phyloP scores from a whole-genome alignment of 2,329 filamentous ascomycete species.

The Hypoxylon sp. region DNA sequence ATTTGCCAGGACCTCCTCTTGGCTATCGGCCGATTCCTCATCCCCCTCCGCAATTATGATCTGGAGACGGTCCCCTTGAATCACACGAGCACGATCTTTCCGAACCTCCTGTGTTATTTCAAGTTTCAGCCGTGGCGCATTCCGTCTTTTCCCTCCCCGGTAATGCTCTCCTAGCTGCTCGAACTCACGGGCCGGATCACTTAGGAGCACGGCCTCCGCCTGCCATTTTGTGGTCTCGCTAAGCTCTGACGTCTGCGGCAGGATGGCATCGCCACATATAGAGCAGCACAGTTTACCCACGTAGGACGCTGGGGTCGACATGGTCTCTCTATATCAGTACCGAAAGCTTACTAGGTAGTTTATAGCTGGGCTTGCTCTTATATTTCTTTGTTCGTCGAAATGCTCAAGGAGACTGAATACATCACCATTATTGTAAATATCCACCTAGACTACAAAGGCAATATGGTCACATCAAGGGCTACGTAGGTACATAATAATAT shows the following conservation, averaged over 20 bases:
- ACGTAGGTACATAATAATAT: background rate
- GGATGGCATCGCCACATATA: conserved; percentile 40
- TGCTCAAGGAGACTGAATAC: background rate
- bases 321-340: background rate
- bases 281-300: conserved; percentile 30
- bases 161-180: conserved; percentile 41
- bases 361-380: background rate
- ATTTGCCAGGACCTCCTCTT: conserved; percentile 29
- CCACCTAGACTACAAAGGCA: background rate
- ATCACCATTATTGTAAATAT: background rate
- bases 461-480: background rate
- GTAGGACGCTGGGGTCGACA: conserved; percentile 12
- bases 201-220: conserved; percentile 38
- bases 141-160: conserved; percentile 37
- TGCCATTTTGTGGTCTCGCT: conserved; percentile 33
- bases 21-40: background rate
- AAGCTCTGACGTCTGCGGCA: background rate
- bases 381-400: background rate
- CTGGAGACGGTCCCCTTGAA: conserved; percentile 15
- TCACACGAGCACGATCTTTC: conserved; percentile 25
- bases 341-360: background rate
- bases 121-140: conserved; percentile 12
- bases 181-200: conserved; percentile 43
- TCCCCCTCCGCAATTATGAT: background rate
- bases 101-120: conserved; percentile 29